A percentile compares a stretch with the other conserved stretches of the same genome.
phyloP scores from a whole-genome alignment of 106 monocot species.

The Phalaenopsis equestris region DNA sequence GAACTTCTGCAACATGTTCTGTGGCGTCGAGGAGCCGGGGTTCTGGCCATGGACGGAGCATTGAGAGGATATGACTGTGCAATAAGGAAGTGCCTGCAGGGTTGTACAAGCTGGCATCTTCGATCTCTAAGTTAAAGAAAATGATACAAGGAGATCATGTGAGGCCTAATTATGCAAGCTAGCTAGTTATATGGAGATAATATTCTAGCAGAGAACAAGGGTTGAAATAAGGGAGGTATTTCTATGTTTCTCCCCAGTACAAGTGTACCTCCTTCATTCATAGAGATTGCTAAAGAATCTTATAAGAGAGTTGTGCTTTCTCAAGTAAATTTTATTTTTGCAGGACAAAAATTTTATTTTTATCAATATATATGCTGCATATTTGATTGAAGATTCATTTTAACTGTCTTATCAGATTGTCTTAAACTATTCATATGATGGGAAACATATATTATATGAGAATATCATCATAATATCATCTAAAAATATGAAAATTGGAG shows the following conservation, averaged over 20 bases:
- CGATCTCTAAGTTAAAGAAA: neutral
- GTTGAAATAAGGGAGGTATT: conserved; percentile 1
- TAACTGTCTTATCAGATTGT: too few relatives aligned
- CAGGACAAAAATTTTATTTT: too few relatives aligned
- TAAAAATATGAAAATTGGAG: neutral
- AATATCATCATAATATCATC: neutral
- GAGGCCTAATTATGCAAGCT: neutral
- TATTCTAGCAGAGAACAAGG: neutral
- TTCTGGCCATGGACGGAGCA: conserved; percentile 15
- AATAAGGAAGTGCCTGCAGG: neutral
- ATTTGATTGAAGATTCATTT: too few relatives aligned
- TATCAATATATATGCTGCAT: too few relatives aligned
- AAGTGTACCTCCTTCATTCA: conserved; percentile 6
- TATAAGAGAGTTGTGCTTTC: too few relatives aligned
- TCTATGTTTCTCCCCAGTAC: neutral
- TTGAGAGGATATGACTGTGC: neutral
- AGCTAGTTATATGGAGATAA: neutral
- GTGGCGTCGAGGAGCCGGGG: conserved; percentile 14
- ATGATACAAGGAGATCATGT: neutral
- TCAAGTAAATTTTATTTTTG: too few relatives aligned
- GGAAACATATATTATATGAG: neutral
- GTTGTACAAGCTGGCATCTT: conserved; percentile 2
- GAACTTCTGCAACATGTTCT: conserved; percentile 20
- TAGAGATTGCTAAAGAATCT: conserved; percentile 5
- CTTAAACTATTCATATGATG: too few relatives aligned